These are phyloP conservation scores for Talaromyces wortmannii DNA, from an alignment of 495 filamentous ascomycete genomes.

Conservation along the genomic window DNA sequence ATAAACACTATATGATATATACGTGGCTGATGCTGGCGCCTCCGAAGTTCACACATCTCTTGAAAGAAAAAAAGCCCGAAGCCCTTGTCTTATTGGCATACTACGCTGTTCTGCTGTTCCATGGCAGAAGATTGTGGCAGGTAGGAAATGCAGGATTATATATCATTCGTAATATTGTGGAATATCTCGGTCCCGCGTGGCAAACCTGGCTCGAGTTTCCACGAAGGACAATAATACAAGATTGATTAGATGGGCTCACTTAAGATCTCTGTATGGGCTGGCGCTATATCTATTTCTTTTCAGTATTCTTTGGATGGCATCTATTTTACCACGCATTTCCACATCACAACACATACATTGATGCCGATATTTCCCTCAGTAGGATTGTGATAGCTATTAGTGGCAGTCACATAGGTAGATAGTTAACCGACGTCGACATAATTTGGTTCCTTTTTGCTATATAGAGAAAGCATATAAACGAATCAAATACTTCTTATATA, in stretches of 20 bases:
- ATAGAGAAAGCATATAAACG: too few relatives aligned
- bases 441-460: too few relatives aligned
- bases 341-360: too few relatives aligned
- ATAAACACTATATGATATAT: conserved; percentile 20
- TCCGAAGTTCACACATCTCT: conserved; percentile 15
- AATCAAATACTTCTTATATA: too few relatives aligned
- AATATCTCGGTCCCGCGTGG: conserved; percentile 26
- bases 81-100: conserved; percentile 34
- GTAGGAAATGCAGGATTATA: conserved; percentile 27
- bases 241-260: not conserved
- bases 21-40: conserved; percentile 24
- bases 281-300: too few relatives aligned
- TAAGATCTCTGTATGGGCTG: too few relatives aligned
- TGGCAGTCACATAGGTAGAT: too few relatives aligned
- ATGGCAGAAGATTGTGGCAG: conserved; percentile 24
- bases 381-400: too few relatives aligned
- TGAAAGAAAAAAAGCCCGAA: conserved; percentile 19
- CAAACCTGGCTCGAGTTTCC: conserved; percentile 1
- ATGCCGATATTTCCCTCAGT: too few relatives aligned
- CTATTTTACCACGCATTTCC: too few relatives aligned
- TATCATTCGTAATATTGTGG: conserved; percentile 23
- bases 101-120: conserved; percentile 29
- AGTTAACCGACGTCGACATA: too few relatives aligned
- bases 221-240: not conserved
- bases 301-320: too few relatives aligned